These are phyloP conservation scores for Rhazya stricta DNA, from an alignment of 257 asterid genomes.

Conservation along the genomic window DNA sequence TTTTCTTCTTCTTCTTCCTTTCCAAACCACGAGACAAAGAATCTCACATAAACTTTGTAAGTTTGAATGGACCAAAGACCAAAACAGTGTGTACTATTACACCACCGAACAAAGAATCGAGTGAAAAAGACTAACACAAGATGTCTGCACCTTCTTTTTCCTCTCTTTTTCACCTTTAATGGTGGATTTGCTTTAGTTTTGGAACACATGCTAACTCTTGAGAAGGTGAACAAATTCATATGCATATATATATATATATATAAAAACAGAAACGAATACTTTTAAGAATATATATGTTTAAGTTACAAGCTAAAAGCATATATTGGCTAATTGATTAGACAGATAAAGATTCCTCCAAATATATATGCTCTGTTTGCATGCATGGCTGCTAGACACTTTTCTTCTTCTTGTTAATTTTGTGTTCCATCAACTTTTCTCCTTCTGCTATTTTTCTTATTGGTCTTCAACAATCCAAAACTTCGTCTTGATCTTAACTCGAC, in stretches of 20 bases:
- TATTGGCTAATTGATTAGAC: constrained; percentile 23
- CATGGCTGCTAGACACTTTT: constrained; percentile 29
- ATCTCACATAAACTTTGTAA: constrained; percentile 36
- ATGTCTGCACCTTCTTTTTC: constrained; percentile 19
- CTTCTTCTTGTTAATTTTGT: background rate
- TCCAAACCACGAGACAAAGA: constrained; percentile 32
- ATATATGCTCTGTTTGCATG: constrained; percentile 18
- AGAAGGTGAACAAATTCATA: constrained; percentile 1
- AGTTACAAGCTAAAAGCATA: constrained; percentile 3
- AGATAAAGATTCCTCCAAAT: constrained; percentile 20
- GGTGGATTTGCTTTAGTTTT: constrained; percentile 50
- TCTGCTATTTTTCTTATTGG: background rate
- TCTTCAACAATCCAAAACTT: background rate
- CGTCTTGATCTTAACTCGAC: constrained; percentile 8
- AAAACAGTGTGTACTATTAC: constrained; percentile 40
- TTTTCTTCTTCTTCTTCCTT: background rate
- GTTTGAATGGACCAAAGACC: constrained; percentile 55
- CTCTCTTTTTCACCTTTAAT: constrained; percentile 37
- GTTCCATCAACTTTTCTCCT: background rate
- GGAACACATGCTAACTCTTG: constrained; percentile 36
- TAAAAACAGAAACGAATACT: background rate
- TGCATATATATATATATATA: background rate
- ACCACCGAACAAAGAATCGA: constrained; percentile 40
- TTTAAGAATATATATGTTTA: background rate
- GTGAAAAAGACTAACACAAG: constrained; percentile 60